phyloP scores from a whole-genome alignment of 306 rosid species.

The Quercus mongolica region DNA sequence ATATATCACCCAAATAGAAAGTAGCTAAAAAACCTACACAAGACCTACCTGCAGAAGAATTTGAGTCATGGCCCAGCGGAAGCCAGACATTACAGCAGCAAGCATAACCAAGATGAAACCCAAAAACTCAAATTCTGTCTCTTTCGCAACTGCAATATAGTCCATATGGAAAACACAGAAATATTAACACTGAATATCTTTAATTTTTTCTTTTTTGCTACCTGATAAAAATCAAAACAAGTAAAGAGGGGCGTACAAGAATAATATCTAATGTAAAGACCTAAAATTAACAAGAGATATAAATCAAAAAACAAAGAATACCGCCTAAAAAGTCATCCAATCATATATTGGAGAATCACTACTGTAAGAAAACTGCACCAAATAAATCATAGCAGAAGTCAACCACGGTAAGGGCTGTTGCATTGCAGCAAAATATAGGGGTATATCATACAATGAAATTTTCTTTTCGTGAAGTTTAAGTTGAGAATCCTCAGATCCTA shows the following conservation, averaged over 20 bases:
- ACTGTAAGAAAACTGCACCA: not conserved
- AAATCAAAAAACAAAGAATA: not conserved
- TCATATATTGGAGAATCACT: not conserved
- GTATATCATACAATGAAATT: not conserved
- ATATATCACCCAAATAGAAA: not conserved
- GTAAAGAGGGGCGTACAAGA: not conserved
- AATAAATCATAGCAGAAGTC: not conserved
- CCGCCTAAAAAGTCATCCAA: not conserved
- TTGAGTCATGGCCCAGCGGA: constrained; percentile 98
- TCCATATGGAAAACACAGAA: constrained; percentile 17
- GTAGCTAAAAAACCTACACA: constrained; percentile 14
- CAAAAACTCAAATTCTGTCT: constrained; percentile 81
- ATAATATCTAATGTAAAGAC: not conserved
- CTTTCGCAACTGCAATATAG: constrained; percentile 66
- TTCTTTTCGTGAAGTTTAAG: not conserved
- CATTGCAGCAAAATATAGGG: not conserved
- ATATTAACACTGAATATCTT: not conserved
- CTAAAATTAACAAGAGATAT: not conserved
- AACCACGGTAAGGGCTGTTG: not conserved
- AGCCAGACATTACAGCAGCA: constrained; percentile 99
- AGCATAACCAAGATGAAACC: constrained; percentile 95
- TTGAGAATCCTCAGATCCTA: not conserved
- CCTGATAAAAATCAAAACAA: not conserved
- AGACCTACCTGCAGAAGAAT: constrained; percentile 83
- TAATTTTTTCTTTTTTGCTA: not conserved